A percentile compares a stretch with the other conserved stretches of the same genome.
These are phyloP conservation scores for Cotoneaster glaucophyllus DNA, from an alignment of 306 rosid genomes.

Conservation along the genomic window DNA sequence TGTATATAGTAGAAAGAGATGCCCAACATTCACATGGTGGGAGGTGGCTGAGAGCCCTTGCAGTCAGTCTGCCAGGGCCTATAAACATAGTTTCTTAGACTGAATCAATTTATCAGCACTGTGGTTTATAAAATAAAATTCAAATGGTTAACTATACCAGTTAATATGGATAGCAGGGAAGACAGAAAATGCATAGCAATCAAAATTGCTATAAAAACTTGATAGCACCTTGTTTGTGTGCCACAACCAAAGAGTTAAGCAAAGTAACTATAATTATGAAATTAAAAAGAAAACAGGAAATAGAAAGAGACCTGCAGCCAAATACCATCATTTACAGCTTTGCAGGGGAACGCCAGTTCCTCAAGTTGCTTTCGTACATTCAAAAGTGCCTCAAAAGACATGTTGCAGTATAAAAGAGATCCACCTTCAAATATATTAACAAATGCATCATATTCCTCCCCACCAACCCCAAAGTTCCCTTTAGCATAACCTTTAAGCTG, in stretches of 20 bases:
- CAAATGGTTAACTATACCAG: neutral
- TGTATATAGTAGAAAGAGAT: neutral
- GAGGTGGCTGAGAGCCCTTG: neutral
- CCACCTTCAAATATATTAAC: conserved; percentile 91
- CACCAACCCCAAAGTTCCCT: conserved; percentile 47
- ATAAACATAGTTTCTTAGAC: neutral
- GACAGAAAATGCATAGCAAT: neutral
- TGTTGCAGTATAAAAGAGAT: conserved; percentile 80
- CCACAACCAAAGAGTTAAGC: neutral
- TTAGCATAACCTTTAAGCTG: conserved; percentile 60
- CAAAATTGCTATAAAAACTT: neutral
- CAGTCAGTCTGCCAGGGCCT: neutral
- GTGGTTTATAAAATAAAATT: neutral
- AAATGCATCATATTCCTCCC: conserved; percentile 79
- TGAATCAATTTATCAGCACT: neutral
- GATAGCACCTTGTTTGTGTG: neutral
- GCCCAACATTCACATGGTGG: neutral
- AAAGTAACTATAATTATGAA: neutral
- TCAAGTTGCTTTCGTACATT: conserved; percentile 90
- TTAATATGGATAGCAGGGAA: neutral
- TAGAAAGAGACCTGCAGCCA: conserved; percentile 84
- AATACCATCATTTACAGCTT: conserved; percentile 93
- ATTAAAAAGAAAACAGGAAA: neutral
- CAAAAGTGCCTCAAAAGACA: conserved; percentile 93
- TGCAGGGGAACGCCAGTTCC: conserved; percentile 90